Conservation (phyloP, 1,139 yeast species). For the Taiozyma sp. region DNA sequence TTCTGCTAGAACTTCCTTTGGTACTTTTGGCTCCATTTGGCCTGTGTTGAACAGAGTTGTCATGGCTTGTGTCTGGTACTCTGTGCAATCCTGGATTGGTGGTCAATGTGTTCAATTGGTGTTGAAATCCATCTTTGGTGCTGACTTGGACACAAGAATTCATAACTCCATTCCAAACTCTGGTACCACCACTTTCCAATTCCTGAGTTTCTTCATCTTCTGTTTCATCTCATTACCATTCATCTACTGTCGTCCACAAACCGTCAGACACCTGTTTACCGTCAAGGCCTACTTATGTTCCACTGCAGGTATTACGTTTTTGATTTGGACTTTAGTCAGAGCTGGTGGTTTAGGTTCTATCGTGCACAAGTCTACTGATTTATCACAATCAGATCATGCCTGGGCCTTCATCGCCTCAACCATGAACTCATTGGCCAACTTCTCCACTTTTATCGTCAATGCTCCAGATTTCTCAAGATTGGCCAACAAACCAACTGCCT, state of each 20-base stretch:
- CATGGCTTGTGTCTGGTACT: conserved; percentile 81
- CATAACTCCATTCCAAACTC: conserved; percentile 46
- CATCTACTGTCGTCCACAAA: conserved; percentile 76
- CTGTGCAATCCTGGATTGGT: conserved; percentile 79
- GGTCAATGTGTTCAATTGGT: conserved; percentile 75
- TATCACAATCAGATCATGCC: conserved; percentile 56
- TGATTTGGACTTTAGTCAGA: conserved; percentile 70
- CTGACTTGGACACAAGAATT: conserved; percentile 43
- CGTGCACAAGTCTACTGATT: conserved; percentile 42
- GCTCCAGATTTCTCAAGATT: conserved; percentile 90
- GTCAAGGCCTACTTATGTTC: conserved; percentile 74
- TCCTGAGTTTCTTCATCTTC: conserved; percentile 70
- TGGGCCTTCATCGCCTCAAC: conserved; percentile 82
- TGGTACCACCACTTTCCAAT: conserved; percentile 60
- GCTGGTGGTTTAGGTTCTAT: conserved; percentile 74
- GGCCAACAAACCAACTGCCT: conserved; percentile 48
- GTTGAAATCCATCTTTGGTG: conserved; percentile 63
- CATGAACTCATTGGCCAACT: conserved; percentile 78
- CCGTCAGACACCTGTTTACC: conserved; percentile 75
- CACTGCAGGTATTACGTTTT: conserved; percentile 70
- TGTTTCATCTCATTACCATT: conserved; percentile 77
- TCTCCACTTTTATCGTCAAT: conserved; percentile 80
- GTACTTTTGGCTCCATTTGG: conserved; percentile 75
- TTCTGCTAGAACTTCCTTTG: conserved; percentile 66
- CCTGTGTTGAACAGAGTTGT: conserved; percentile 76